phyloP scores from a whole-genome alignment of 2,329 filamentous ascomycete genomes.

The Amauroascus niger region DNA sequence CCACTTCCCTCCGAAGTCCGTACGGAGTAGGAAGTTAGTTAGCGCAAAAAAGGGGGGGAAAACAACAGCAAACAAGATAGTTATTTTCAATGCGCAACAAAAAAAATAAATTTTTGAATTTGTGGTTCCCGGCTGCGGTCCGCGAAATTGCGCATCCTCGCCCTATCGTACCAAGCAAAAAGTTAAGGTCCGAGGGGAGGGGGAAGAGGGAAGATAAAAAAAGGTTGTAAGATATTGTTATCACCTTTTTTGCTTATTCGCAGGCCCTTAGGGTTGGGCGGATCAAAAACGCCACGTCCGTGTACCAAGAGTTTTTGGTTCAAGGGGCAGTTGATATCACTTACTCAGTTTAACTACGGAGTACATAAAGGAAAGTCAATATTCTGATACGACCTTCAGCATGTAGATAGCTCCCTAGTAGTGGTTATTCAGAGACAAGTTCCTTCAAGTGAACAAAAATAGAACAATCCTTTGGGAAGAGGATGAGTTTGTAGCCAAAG shows the following conservation, averaged over 20 bases:
- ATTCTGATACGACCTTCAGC: no score
- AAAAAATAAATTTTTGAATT: background rate
- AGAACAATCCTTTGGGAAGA: no score
- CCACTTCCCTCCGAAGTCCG: no score
- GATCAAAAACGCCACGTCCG: background rate
- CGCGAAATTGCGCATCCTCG: background rate
- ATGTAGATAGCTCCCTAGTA: no score
- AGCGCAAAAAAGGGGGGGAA: no score
- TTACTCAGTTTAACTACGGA: no score
- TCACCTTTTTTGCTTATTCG: background rate
- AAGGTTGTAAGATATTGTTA: background rate
- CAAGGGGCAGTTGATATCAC: background rate
- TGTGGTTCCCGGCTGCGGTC: background rate
- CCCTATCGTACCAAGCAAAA: constrained; percentile 2
- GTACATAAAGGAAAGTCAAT: background rate
- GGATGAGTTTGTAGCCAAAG: no score
- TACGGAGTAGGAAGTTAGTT: no score
- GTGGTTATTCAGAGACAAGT: no score
- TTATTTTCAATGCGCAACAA: background rate
- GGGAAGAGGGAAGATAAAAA: background rate
- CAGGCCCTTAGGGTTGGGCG: background rate
- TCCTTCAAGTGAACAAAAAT: no score
- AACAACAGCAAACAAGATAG: background rate
- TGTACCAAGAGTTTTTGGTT: constrained; percentile 1
- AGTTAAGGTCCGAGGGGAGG: background rate